Conservation (phyloP, 73 alveolate genomes). For the Paraurostyla sp. region DNA sequence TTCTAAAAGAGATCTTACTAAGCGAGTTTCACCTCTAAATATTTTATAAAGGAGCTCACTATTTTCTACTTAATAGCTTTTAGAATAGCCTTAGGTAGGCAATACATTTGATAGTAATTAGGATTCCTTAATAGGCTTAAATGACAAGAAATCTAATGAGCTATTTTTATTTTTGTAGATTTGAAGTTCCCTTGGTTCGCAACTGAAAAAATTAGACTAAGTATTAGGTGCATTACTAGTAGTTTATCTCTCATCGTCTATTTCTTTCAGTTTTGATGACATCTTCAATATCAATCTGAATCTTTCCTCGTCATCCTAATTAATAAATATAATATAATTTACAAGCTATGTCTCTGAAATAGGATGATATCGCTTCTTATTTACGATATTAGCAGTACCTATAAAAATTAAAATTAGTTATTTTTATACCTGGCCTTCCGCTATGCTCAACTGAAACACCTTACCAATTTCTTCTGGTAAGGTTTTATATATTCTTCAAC, state of each 20-base stretch:
- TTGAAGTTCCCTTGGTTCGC: background rate
- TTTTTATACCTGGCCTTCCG: conserved; percentile 76
- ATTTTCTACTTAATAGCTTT: conserved; percentile 59
- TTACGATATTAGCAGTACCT: conserved; percentile 52
- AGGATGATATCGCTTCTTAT: conserved; percentile 38
- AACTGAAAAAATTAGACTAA: background rate
- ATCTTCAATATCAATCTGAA: conserved; percentile 20
- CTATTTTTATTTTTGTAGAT: background rate
- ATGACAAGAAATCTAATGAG: background rate
- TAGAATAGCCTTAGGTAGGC: conserved; percentile 53
- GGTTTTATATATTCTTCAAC: conserved; percentile 49
- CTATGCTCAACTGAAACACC: conserved; percentile 63
- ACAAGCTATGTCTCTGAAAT: conserved; percentile 28
- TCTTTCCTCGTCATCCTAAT: conserved; percentile 59
- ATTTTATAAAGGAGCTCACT: conserved; percentile 77
- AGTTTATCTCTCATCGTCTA: conserved; percentile 37
- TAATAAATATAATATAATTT: background rate
- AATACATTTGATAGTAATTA: background rate
- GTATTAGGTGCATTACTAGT: background rate
- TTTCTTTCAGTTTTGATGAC: conserved; percentile 29
- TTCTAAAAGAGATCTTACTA: conserved; percentile 73
- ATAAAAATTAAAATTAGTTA: background rate
- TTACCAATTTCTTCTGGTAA: conserved; percentile 52
- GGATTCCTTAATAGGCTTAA: conserved; percentile 14
- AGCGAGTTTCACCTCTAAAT: conserved; percentile 73